Base-by-base conservation (phyloP, 345 rosid species). In the Camelina neglecta region DNA sequence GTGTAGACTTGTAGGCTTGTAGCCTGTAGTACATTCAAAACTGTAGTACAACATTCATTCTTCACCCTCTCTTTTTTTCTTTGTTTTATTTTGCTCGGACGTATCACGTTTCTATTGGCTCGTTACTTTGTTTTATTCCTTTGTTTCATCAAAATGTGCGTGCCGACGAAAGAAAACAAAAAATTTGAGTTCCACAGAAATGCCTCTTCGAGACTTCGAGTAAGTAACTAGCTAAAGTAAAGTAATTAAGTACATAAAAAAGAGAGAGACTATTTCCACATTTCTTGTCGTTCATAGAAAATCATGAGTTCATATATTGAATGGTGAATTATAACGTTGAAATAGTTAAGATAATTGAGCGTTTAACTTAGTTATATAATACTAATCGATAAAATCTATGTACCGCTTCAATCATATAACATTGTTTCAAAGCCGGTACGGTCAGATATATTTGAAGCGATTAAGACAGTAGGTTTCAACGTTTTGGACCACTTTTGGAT, bases 11-110 rank as follows among this genome's bases (percentile, higher is more conserved):
- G 26, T 24, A 24, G 26, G 3, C 26, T 26, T 60, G 48, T 59
- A 60, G 67, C 31, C 48, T 60, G 47, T 59, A 60, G 68, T 60
- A 72, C 76, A 72, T 72, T 72, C 51, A 72, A 5, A 38, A 18
- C 4, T 72, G 51, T 50, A 60, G 53, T 72, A 50, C 68, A 72
- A 50, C 51, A 50, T 61, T 36, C 49, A 23, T 71, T 48, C 67
- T 48, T 59, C 20, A 59, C 60, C 59, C 24, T 60, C 59, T 33
- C 38, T 6, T 31, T 12, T 33, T 36, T 59, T 29, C 31, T 29
- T 50, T 71, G 67, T 72, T 61, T 60, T 51, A 42, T 50, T 61
- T 61, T 36, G 9, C 29, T 50, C 41, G 1, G 2, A 50, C 75
- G 21, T 50, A 45, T 24, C 61, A 38, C 15, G 31, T 50, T 72